These are phyloP conservation scores for Zygosaccharomyces kombuchaensis DNA, from an alignment of 805 yeast species.

Conservation along the genomic window DNA sequence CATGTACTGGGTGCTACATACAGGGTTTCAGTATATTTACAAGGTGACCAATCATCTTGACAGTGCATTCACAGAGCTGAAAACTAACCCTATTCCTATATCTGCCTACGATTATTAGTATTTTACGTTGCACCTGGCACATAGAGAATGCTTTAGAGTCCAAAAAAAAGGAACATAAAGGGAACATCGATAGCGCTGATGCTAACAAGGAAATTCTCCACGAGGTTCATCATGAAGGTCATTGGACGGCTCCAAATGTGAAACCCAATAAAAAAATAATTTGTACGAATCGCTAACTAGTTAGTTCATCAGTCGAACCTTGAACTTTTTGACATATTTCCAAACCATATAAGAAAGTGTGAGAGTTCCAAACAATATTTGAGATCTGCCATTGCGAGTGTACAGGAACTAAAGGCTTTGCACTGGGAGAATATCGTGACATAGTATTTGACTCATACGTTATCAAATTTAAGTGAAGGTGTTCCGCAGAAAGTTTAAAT, in stretches of 20 bases:
- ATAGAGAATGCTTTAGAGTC: slow-evolving; percentile 28
- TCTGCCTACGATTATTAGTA: slow-evolving; percentile 16
- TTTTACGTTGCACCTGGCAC: slow-evolving; percentile 30
- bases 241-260: slow-evolving; percentile 62
- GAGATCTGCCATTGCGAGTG: slow-evolving; percentile 42
- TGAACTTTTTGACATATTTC: slow-evolving; percentile 29
- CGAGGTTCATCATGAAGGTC: slow-evolving; percentile 50
- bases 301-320: slow-evolving; percentile 16
- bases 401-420: slow-evolving; percentile 35
- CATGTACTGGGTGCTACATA: slow-evolving; percentile 39
- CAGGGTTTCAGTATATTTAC: slow-evolving; percentile 22
- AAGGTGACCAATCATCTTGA: slow-evolving; percentile 27
- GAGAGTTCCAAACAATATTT: slow-evolving; percentile 52
- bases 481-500: slow-evolving; percentile 26
- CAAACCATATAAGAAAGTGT: slow-evolving; percentile 55
- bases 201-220: slow-evolving; percentile 38
- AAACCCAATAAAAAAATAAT: slow-evolving; percentile 40
- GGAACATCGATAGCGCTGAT: slow-evolving; percentile 18
- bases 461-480: slow-evolving; percentile 21
- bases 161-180: slow-evolving; percentile 14
- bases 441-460: slow-evolving; percentile 24
- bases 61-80: slow-evolving; percentile 21
- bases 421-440: slow-evolving; percentile 25
- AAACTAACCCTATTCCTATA: slow-evolving; percentile 9
- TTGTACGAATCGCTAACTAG: slow-evolving; percentile 24